phyloP scores from a whole-genome alignment of 768 basidiomycete species.

The Naganishia onofrii region DNA sequence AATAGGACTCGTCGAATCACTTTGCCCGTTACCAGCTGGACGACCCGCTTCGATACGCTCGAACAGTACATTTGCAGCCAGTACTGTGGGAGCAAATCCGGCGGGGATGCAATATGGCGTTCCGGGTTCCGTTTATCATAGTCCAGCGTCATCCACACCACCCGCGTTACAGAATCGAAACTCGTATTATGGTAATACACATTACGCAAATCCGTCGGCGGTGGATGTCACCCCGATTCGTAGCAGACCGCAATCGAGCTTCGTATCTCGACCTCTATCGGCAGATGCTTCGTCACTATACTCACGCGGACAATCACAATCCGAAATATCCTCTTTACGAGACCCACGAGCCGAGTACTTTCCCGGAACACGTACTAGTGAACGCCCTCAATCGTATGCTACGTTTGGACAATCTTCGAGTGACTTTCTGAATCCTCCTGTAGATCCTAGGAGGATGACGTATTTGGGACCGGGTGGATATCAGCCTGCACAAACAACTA shows the following conservation, averaged over 20 bases:
- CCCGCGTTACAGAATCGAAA: constrained; percentile 21
- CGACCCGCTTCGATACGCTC: constrained; percentile 26
- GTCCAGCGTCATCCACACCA: constrained; percentile 2
- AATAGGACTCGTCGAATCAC: constrained; percentile 29
- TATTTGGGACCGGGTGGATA: constrained; percentile 1
- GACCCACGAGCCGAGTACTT: constrained; percentile 22
- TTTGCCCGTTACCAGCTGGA: constrained; percentile 23
- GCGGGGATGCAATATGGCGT: constrained; percentile 18
- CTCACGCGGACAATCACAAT: constrained; percentile 27
- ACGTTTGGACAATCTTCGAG: constrained; percentile 23
- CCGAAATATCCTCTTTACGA: constrained; percentile 26
- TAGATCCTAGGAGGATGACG: constrained; percentile 23
- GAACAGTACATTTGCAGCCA: constrained; percentile 14
- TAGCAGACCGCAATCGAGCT: constrained; percentile 19
- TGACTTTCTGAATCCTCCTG: constrained; percentile 2
- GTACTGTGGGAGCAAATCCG: neutral
- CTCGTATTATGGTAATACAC: constrained; percentile 14
- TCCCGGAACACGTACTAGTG: neutral
- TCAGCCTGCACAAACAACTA: constrained; percentile 1
- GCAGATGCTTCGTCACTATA: constrained; percentile 30
- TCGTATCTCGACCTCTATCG: constrained; percentile 26
- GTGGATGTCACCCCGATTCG: constrained; percentile 8
- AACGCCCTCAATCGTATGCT: constrained; percentile 22
- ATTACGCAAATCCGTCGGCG: neutral
- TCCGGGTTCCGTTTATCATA: constrained; percentile 14